Evolutionary conservation across 306 rosid genomes (phyloP).

Genomic region (Cicer cuneatum): DNA sequence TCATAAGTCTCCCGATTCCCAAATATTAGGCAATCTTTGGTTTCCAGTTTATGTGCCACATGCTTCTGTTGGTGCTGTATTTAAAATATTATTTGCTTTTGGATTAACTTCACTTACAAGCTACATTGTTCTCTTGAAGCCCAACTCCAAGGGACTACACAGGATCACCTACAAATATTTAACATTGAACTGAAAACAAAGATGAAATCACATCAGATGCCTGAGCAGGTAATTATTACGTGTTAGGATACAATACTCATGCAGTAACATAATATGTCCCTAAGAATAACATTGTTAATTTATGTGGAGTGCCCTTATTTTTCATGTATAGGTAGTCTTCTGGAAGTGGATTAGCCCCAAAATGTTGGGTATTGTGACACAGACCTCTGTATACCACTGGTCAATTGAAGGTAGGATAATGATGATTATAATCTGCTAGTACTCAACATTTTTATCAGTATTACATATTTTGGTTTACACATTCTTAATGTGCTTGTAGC

Average conservation of each 20-base stretch:
- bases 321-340: slow-evolving; percentile 74
- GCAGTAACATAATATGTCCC: slow-evolving; percentile 11
- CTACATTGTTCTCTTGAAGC: slow-evolving; percentile 60
- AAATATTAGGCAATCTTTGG: neutral
- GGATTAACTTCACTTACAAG: slow-evolving; percentile 42
- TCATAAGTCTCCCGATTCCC: slow-evolving; percentile 41
- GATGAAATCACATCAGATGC: slow-evolving; percentile 94
- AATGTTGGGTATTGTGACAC: slow-evolving; percentile 91
- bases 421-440: slow-evolving; percentile 19
- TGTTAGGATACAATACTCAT: neutral
- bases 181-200: slow-evolving; percentile 96
- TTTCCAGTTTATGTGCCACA: slow-evolving; percentile 20
- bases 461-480: slow-evolving; percentile 8
- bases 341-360: slow-evolving; percentile 99
- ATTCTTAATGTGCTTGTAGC: slow-evolving; percentile 30
- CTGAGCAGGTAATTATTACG: slow-evolving; percentile 82
- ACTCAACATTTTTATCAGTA: slow-evolving; percentile 12
- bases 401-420: slow-evolving; percentile 80
- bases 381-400: slow-evolving; percentile 93
- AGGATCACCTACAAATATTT: slow-evolving; percentile 97
- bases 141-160: slow-evolving; percentile 94
- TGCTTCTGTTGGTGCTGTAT: slow-evolving; percentile 42
- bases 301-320: slow-evolving; percentile 15
- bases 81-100: slow-evolving; percentile 38
- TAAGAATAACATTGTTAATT: slow-evolving; percentile 27